phyloP scores from a whole-genome alignment of 2,329 filamentous ascomycete genomes.

The Ophiocordyceps polyrhachis-furcata region DNA sequence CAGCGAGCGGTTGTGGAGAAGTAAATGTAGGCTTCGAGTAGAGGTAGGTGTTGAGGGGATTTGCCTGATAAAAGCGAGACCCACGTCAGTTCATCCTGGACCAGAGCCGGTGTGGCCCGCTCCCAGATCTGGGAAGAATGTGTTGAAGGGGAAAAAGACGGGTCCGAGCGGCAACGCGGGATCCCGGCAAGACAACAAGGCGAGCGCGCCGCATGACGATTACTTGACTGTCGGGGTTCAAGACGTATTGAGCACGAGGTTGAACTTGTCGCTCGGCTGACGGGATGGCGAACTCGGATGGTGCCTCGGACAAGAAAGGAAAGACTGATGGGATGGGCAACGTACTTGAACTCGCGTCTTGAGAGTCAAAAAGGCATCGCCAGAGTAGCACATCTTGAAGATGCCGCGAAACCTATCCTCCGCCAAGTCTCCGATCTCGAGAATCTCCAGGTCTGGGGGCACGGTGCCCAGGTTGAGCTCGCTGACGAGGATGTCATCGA shows the following conservation, averaged over 20 bases:
- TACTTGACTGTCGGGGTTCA: not conserved
- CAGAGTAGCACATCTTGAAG: constrained; percentile 97
- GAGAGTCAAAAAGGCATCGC: constrained; percentile 86
- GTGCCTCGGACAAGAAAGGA: not conserved
- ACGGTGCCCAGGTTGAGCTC: constrained; percentile 93
- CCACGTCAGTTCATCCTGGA: constrained; percentile 23
- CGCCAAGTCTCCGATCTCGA: constrained; percentile 93
- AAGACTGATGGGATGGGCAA: constrained; percentile 9
- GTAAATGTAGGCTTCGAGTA: constrained; percentile 83
- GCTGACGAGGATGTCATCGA: constrained; percentile 96
- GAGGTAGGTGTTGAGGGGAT: constrained; percentile 90
- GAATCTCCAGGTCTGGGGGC: constrained; percentile 84
- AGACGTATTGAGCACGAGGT: not conserved
- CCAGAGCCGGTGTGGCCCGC: not conserved
- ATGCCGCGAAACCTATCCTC: constrained; percentile 95
- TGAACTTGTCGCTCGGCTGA: not conserved
- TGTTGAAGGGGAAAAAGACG: not conserved
- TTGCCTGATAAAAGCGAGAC: constrained; percentile 40
- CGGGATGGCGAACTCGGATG: not conserved
- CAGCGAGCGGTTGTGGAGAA: constrained; percentile 79
- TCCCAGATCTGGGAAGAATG: not conserved
- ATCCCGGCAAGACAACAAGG: not conserved
- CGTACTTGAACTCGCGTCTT: constrained; percentile 84
- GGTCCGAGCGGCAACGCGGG: not conserved
- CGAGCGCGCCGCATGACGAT: not conserved